phyloP scores from a whole-genome alignment of 352 stramenopile species.

The Globisporangium apiculatum region DNA sequence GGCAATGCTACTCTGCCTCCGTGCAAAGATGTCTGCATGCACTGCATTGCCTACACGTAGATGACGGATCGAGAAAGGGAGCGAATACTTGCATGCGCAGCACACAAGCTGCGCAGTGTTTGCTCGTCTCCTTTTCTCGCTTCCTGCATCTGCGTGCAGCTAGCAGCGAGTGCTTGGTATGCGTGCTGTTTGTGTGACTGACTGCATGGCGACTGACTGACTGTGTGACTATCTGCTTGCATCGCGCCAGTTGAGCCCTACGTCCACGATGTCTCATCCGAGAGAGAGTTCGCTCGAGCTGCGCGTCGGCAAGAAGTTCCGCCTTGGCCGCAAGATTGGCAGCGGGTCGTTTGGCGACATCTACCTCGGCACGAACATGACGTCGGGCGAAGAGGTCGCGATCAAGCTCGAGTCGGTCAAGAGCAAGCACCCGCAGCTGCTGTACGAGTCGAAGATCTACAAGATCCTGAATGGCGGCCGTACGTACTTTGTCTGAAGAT shows the following conservation, averaged over 20 bases:
- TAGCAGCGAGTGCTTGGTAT: too few relatives aligned
- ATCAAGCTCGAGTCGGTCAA: slow-evolving; percentile 99
- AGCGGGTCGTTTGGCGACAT: slow-evolving; percentile 99
- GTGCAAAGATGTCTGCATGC: neutral
- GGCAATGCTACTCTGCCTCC: too few relatives aligned
- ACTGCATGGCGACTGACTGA: too few relatives aligned
- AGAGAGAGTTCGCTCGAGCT: slow-evolving; percentile 91
- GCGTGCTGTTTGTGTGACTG: too few relatives aligned
- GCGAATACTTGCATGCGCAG: too few relatives aligned
- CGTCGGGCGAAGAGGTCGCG: slow-evolving; percentile 96
- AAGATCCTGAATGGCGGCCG: slow-evolving; percentile 97
- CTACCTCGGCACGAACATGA: slow-evolving; percentile 99
- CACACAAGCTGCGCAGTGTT: too few relatives aligned
- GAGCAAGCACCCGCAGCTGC: slow-evolving; percentile 96
- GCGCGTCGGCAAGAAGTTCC: slow-evolving; percentile 99
- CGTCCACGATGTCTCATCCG: slow-evolving; percentile 39
- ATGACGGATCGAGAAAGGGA: too few relatives aligned
- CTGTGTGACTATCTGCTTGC: too few relatives aligned
- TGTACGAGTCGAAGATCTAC: slow-evolving; percentile 99
- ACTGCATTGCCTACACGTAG: neutral
- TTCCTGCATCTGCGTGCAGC: too few relatives aligned
- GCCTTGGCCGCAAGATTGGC: slow-evolving; percentile 98
- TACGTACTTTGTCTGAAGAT: slow-evolving; percentile 45
- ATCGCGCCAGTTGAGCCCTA: slow-evolving; percentile 1
- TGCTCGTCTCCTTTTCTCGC: too few relatives aligned